Conservation (phyloP, 2,329 filamentous ascomycete genomes). For the Aspergillus cejpii region DNA sequence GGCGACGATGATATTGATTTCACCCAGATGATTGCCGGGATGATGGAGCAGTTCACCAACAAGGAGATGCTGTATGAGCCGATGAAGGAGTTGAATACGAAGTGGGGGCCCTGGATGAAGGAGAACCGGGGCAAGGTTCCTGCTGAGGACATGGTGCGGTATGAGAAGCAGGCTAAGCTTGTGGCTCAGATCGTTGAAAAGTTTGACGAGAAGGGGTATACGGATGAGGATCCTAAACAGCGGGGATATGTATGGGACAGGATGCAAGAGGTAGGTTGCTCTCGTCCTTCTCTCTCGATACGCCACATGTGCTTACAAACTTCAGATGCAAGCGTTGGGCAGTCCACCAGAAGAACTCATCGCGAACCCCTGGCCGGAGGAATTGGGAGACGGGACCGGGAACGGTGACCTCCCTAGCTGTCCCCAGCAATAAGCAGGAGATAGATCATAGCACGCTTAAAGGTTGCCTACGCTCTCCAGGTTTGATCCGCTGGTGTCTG, state of each 20-base stretch:
- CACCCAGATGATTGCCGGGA: conserved; percentile 87
- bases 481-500: conserved; percentile 10
- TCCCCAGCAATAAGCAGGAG: conserved; percentile 49
- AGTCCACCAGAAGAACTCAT: conserved; percentile 86
- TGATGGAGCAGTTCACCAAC: conserved; percentile 99
- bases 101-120: conserved; percentile 83
- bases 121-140: conserved; percentile 61
- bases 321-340: conserved; percentile 91
- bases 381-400: conserved; percentile 68
- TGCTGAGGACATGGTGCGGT: conserved; percentile 67
- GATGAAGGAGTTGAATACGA: conserved; percentile 92
- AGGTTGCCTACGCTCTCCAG: neutral
- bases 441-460: neutral
- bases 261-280: conserved; percentile 79
- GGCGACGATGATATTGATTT: conserved; percentile 72
- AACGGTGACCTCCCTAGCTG: conserved; percentile 53
- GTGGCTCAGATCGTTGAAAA: conserved; percentile 81
- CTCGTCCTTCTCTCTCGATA: neutral
- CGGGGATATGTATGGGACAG: conserved; percentile 90
- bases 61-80: conserved; percentile 98
- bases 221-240: conserved; percentile 72
- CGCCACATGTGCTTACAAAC: conserved; percentile 9
- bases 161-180: conserved; percentile 69
- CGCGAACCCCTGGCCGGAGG: conserved; percentile 51
- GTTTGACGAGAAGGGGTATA: conserved; percentile 77